Base-by-base conservation (phyloP, 441 rosid species). In the Adansonia rubrostipa region DNA sequence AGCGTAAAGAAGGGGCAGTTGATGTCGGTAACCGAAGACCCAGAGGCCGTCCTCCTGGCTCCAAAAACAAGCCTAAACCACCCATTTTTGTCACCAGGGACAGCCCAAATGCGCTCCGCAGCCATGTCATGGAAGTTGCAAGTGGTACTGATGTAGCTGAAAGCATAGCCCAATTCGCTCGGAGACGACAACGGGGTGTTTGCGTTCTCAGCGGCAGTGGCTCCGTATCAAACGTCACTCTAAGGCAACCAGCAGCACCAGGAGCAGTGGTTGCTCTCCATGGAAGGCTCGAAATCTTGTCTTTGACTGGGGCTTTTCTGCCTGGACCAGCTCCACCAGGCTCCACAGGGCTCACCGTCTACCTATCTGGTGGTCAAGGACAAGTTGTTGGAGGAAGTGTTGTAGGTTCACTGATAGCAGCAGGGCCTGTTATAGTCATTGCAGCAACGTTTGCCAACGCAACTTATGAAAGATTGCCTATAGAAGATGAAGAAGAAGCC, bases 281-380 rank as follows among this genome's bases (percentile, higher is more conserved):
- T 17, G 63, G 63, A 2, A 58, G 63, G 63, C 9, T 58, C 28
- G 63, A 58, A 58, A 58, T 58, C 33, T 58, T 58, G 63, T 58
- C 63, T 19, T 58, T 58, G 63, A 19, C 63, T 8, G 63, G 63
- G 20, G 63, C 63, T 58, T 58, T 58, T 11, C 28, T 58, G 11
- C 63, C 63, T 58, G 63, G 63, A 58, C 63, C 63, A 19, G 63
- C 33, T 17, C 63, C 63, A 58, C 63, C 63, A 8, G 63, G 28
- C 28, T 58, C 63, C 1, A 58, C 63, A 3, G 63, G 63, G 28
- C 63, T 58, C 9, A 58, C 63, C 13, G 63, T 58, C 8, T 58
- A 58, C 28, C 63, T 58, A 19, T 24, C 63, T 11, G 63, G 63
- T 58, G 63, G 63, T 58, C 63, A 58, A 58, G 63, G 63, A 8